Base-by-base conservation (phyloP, 2,329 filamentous ascomycete species). In the Aspergillus latus region DNA sequence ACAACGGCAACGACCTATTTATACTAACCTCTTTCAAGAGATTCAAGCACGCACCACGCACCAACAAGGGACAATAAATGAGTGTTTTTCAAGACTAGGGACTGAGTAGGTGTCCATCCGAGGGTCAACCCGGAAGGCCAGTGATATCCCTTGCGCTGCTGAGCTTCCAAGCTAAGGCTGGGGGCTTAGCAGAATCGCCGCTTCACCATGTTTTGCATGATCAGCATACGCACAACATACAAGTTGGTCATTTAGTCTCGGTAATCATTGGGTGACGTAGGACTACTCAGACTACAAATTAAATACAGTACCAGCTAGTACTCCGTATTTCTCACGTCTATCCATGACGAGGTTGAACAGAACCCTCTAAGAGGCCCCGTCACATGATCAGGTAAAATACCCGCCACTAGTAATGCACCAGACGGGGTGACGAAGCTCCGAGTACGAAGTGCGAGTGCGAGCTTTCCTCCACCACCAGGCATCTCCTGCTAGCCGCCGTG, bases 401-500 rank as follows among this genome's bases (percentile, higher is more conserved):
- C 39, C 39, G 39, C 39, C 39, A 42, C 39, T 37, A 13, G 34
- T 13, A 11, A 37, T 21, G 21, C 21, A 42, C n/a, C 16, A 42
- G 16, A 42, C 16, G 8, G n/a, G 39, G 39, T 45, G 39, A 52
- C 39, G 29, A 52, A 15, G 49, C 49, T 44, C 39, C 40, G 34
- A 43, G 29, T 13, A n/a, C 44, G 28, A 29, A 47, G n/a, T 29
- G 30, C 39, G 39, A 42, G 39, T 21, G 37, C 39, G 34, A n/a
- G 34, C 13, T 26, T 46, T 26, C 50, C 32, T 50, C 47, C 54
- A 48, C 44, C 21, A 43, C 42, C 44, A 51, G 9, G 37, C 26
- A 42, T 40, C 54, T 42, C 28, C n/a, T 47, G 16, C 40, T 54
- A 49, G 52, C 52, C 45, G 40, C 45, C 52, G 49, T 47, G 37